Evolutionary conservation across 2,329 filamentous ascomycete genomes (phyloP).

Genomic region (Colletotrichum tabaci): DNA sequence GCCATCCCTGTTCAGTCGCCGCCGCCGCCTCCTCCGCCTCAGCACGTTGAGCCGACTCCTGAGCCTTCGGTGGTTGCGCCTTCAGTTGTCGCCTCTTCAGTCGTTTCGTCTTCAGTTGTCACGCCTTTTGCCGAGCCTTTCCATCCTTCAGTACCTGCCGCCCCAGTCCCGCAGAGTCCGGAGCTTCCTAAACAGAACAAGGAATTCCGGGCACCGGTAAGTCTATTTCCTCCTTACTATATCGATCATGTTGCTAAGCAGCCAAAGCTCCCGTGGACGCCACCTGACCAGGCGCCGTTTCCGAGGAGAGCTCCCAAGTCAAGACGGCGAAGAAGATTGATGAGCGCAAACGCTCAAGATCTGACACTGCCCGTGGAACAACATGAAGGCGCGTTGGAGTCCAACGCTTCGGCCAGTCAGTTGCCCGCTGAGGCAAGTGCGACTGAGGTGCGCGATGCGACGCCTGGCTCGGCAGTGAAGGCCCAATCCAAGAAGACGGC

Average conservation of each 20-base stretch:
- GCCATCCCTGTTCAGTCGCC: constrained; percentile 65
- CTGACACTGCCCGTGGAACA: constrained; percentile 61
- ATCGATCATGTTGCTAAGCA: constrained; percentile 21
- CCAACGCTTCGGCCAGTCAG: constrained; percentile 43
- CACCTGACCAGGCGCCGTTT: constrained; percentile 66
- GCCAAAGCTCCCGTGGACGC: constrained; percentile 71
- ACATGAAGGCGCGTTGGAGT: constrained; percentile 48
- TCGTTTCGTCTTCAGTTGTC: constrained; percentile 21
- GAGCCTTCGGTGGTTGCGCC: constrained; percentile 38
- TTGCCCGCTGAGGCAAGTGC: constrained; percentile 41
- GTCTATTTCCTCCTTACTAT: constrained; percentile 47
- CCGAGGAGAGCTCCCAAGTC: constrained; percentile 57
- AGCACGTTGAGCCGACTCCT: constrained; percentile 33
- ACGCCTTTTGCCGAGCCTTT: constrained; percentile 32
- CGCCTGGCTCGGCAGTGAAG: constrained; percentile 47
- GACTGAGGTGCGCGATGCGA: constrained; percentile 35
- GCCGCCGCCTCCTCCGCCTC: constrained; percentile 48
- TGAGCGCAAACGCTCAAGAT: constrained; percentile 54
- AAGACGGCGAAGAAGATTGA: constrained; percentile 56
- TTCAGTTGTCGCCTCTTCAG: constrained; percentile 19
- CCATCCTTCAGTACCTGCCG: constrained; percentile 21
- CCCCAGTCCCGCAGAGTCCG: constrained; percentile 19
- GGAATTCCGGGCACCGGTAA: constrained; percentile 67
- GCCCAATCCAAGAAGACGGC: constrained; percentile 15
- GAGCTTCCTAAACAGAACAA: constrained; percentile 42